Conservation (phyloP, 2,329 filamentous ascomycete species). For the Claviceps arundinis region DNA sequence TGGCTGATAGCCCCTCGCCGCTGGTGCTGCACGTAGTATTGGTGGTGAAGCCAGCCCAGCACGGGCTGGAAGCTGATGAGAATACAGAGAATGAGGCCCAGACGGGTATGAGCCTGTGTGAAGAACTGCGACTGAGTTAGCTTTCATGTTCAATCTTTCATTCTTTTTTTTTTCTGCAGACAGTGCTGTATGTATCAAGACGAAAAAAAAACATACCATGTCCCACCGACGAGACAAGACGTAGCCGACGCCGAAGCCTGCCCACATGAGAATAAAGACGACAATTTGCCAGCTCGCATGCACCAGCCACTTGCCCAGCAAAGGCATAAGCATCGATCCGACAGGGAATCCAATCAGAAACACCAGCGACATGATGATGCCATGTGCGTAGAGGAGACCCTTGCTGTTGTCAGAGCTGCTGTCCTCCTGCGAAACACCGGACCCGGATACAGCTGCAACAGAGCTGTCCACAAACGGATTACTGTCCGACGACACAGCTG, state of each 20-base stretch:
- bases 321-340: conserved; percentile 46
- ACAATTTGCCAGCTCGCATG: conserved; percentile 44
- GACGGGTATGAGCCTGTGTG: conserved; percentile 36
- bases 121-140: conserved; percentile 31
- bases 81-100: conserved; percentile 41
- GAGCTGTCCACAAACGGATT: conserved; percentile 35
- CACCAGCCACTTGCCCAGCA: conserved; percentile 41
- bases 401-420: conserved; percentile 11
- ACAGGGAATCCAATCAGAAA: conserved; percentile 47
- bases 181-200: not conserved
- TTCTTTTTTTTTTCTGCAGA: not conserved
- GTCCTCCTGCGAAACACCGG: not conserved
- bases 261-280: conserved; percentile 44
- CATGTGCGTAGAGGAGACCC: conserved; percentile 32
- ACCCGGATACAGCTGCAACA: not conserved
- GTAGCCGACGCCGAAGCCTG: conserved; percentile 44
- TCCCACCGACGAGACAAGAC: conserved; percentile 27
- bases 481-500: conserved; percentile 30
- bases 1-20: conserved; percentile 38
- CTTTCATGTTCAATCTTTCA: no score
- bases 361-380: conserved; percentile 46
- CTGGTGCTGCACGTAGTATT: conserved; percentile 33
- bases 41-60: conserved; percentile 45
- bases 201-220: conserved; percentile 24
- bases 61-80: conserved; percentile 45